Conservation (phyloP, 2,329 filamentous ascomycete genomes). For the Magnaporthiopsis incrustans region DNA sequence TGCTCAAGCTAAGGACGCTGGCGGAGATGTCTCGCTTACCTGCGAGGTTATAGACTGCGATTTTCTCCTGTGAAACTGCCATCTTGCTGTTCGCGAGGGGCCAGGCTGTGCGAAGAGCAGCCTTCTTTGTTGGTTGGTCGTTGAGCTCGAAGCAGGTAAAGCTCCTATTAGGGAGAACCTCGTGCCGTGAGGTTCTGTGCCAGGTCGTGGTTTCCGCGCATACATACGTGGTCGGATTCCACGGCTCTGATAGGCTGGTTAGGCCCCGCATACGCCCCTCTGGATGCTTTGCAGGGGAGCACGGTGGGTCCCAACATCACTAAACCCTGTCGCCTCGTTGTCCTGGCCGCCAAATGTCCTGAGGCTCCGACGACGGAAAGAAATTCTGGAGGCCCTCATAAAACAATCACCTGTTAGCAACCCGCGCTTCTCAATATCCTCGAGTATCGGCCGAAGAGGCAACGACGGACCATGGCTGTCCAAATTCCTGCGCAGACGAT, state of each 20-base stretch:
- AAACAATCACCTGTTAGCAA: too few relatives aligned
- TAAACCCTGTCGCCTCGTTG: too few relatives aligned
- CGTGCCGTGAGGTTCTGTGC: neutral
- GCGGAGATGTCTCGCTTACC: constrained; percentile 32
- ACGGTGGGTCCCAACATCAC: too few relatives aligned
- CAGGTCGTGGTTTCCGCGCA: neutral
- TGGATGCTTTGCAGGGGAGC: too few relatives aligned
- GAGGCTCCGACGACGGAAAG: too few relatives aligned
- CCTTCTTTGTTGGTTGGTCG: neutral
- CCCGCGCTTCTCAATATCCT: neutral
- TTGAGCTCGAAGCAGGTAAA: neutral
- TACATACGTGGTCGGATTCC: neutral
- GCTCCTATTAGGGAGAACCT: neutral
- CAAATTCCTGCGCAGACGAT: constrained; percentile 87
- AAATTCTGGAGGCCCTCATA: too few relatives aligned
- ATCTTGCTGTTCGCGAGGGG: constrained; percentile 21
- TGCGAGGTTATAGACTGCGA: constrained; percentile 59
- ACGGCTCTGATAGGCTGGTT: neutral
- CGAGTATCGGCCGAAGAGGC: neutral
- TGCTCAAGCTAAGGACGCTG: neutral
- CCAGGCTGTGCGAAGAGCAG: constrained; percentile 1
- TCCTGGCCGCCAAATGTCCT: too few relatives aligned
- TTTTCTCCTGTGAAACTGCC: constrained; percentile 42
- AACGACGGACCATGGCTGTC: constrained; percentile 54
- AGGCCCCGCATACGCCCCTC: neutral